phyloP scores from a whole-genome alignment of 2,329 filamentous ascomycete genomes.

The Colletotrichum gigasporum region DNA sequence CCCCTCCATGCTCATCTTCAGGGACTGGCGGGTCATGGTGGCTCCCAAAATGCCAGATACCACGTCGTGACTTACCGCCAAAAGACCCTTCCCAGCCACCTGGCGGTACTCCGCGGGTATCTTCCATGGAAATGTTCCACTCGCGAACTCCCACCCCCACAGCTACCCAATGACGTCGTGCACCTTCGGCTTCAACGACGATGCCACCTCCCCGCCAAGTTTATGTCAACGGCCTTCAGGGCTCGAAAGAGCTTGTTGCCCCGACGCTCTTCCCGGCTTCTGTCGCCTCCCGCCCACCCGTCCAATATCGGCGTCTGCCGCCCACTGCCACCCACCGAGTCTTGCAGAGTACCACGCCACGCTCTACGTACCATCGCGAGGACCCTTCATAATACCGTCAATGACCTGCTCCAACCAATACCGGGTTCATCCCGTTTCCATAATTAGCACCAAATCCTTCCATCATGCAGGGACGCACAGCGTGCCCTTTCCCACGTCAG shows the following conservation, averaged over 20 bases:
- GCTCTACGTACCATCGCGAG: slow-evolving; percentile 12
- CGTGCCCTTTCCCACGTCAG: slow-evolving; percentile 2
- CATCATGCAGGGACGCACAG: slow-evolving; percentile 27
- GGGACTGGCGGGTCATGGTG: slow-evolving; percentile 20
- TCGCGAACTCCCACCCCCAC: slow-evolving; percentile 20
- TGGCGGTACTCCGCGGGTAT: slow-evolving; percentile 10
- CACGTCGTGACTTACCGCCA: background rate
- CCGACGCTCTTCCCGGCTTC: slow-evolving; percentile 23
- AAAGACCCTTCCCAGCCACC: background rate
- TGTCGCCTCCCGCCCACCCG: slow-evolving; percentile 17
- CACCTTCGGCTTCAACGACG: slow-evolving; percentile 23
- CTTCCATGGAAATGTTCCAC: slow-evolving; percentile 13
- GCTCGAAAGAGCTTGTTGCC: slow-evolving; percentile 20
- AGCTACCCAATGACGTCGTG: slow-evolving; percentile 31
- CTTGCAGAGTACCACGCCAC: slow-evolving; percentile 12
- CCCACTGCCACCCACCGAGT: background rate
- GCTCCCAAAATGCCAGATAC: slow-evolving; percentile 5
- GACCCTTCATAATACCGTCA: slow-evolving; percentile 23
- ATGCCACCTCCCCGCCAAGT: slow-evolving; percentile 26
- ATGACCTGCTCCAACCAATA: slow-evolving; percentile 16
- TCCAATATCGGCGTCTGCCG: slow-evolving; percentile 17
- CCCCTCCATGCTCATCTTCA: slow-evolving; percentile 15
- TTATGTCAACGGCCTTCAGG: slow-evolving; percentile 25
- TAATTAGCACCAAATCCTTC: slow-evolving; percentile 28
- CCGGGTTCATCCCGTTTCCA: slow-evolving; percentile 30